Evolutionary conservation across 768 basidiomycete species (phyloP).

Genomic region (Tricholoma terreum): DNA sequence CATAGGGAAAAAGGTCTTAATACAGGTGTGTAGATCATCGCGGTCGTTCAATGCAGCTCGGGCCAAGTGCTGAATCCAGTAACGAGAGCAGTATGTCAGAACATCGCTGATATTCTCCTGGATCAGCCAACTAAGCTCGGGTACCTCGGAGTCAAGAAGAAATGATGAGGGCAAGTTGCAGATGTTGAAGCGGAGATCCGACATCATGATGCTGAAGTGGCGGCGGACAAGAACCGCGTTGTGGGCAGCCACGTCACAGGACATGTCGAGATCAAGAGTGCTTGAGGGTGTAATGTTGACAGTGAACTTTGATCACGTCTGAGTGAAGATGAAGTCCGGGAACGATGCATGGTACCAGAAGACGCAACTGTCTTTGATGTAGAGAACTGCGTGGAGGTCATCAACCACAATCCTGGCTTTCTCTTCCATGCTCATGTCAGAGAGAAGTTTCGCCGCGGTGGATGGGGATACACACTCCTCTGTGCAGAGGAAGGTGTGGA

Average conservation of each 20-base stretch:
- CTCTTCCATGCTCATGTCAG: background rate
- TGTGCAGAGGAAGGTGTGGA: too few species aligned
- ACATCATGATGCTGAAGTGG: too few species aligned
- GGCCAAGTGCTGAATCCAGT: too few species aligned
- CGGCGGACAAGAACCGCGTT: too few species aligned
- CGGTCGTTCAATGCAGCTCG: background rate
- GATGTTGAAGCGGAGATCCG: too few species aligned
- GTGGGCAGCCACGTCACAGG: constrained; percentile 11
- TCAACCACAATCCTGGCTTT: constrained; percentile 6
- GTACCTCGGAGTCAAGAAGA: constrained; percentile 12
- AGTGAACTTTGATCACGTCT: too few species aligned
- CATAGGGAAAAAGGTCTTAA: constrained; percentile 13
- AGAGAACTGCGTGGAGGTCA: constrained; percentile 19
- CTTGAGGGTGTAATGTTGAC: too few species aligned
- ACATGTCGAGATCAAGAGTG: too few species aligned
- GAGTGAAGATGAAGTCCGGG: constrained; percentile 21
- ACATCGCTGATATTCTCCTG: constrained; percentile 5
- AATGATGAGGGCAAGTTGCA: too few species aligned
- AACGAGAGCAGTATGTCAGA: constrained; percentile 1
- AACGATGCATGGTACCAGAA: constrained; percentile 23
- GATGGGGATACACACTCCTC: constrained; percentile 12
- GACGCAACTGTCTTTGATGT: constrained; percentile 10
- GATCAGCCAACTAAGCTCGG: background rate
- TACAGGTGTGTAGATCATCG: background rate
- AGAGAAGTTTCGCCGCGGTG: constrained; percentile 10